phyloP scores from a whole-genome alignment of 257 asterid genomes.

The Mitragyna speciosa region DNA sequence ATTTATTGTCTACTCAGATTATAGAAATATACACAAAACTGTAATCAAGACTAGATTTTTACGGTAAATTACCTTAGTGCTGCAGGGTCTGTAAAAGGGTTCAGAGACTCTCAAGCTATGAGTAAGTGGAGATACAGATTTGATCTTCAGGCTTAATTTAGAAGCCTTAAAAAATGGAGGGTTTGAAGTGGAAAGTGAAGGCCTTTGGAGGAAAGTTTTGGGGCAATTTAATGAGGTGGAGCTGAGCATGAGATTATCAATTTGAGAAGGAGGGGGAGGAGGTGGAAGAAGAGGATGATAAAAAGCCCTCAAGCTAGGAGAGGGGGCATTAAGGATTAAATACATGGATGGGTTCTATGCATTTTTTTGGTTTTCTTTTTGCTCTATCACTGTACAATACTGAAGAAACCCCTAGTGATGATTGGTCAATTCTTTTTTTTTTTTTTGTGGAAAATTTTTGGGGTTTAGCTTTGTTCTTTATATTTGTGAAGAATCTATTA shows the following conservation, averaged over 20 bases:
- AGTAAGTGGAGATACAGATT: constrained; percentile 37
- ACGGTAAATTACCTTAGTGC: constrained; percentile 47
- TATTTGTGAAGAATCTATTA: constrained; percentile 9
- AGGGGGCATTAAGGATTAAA: constrained; percentile 29
- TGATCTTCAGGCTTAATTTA: constrained; percentile 33
- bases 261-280: constrained; percentile 10
- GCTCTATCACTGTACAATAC: constrained; percentile 3
- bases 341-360: constrained; percentile 45
- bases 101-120: constrained; percentile 35
- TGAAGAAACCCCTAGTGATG: constrained; percentile 37
- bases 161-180: constrained; percentile 41
- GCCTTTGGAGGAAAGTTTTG: constrained; percentile 51
- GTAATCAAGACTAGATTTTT: constrained; percentile 2
- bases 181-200: constrained; percentile 35
- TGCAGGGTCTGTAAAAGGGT: constrained; percentile 38
- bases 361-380: constrained; percentile 34
- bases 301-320: constrained; percentile 42
- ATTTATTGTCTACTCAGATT: constrained; percentile 1
- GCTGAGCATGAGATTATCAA: constrained; percentile 60
- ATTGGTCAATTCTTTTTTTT: not conserved
- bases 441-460: not conserved
- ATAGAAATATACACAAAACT: not conserved
- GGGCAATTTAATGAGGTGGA: constrained; percentile 40
- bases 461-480: too few relatives aligned
- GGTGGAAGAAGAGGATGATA: constrained; percentile 15